Conservation (phyloP, 208 protist species). For the Trypanosoma avium region DNA sequence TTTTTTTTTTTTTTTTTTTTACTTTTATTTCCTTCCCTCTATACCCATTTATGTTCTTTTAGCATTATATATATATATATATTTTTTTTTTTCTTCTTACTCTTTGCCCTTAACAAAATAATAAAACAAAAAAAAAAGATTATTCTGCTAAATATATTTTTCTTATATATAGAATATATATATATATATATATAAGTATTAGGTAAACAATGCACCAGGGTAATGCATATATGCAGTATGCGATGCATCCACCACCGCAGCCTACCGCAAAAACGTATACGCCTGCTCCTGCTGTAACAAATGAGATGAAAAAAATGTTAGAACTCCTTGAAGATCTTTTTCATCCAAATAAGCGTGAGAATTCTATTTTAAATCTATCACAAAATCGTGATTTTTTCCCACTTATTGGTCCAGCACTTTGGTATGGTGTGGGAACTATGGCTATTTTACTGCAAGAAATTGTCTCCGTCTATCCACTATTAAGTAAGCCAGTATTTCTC, state of each 20-base stretch:
- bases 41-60: background rate
- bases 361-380: constrained; percentile 92
- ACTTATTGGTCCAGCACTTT: constrained; percentile 96
- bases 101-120: no score
- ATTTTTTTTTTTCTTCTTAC: no score
- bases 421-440: constrained; percentile 98
- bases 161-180: no score
- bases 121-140: no score
- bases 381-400: constrained; percentile 95
- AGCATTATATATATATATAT: background rate
- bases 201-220: constrained; percentile 27
- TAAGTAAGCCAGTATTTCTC: constrained; percentile 69
- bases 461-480: constrained; percentile 97
- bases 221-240: constrained; percentile 17
- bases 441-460: constrained; percentile 98
- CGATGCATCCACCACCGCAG: constrained; percentile 26
- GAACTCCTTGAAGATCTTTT: constrained; percentile 63
- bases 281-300: constrained; percentile 3
- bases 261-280: constrained; percentile 22
- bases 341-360: constrained; percentile 81
- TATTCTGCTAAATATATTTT: no score
- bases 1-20: constrained; percentile 3
- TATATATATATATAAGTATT: no score
- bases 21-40: background rate
- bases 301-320: constrained; percentile 38